Evolutionary conservation across 2,329 filamentous ascomycete species (phyloP), one percentile per base, ranked within the genome.

Genomic region (Penicillium decumbens): DNA sequence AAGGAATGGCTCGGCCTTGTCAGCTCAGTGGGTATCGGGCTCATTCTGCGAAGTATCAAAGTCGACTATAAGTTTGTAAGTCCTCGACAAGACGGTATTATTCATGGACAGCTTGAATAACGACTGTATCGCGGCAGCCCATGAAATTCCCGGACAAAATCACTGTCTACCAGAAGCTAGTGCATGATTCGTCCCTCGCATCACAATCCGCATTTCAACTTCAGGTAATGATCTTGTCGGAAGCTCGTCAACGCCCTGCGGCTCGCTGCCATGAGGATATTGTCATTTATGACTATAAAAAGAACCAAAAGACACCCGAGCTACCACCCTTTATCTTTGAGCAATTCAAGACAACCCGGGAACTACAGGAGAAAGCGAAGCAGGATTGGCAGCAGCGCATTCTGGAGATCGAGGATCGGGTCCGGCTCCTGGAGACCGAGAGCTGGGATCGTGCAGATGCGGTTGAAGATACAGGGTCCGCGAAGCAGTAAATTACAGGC

Each of bases 1-100:
- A 67, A 75, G 37, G 74, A 80, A 53, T 95, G 90, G 89, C 69
- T 72, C 12, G 79, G 85, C 41, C 73, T 95, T 35, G 81, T 87
- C 73, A 83, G 79, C 12, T 82, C 85, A 0, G 78, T 73, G 23
- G 79, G 80, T 1, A 75, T 83, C 15, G 90, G 91, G 0, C 67
- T 95, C 48, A 93, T 95, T 51, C 71, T 95, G 63, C 80, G 83
- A 60, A 89, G 84, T 59, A 89, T 95, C 58, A 86, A 80, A 60
- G 84, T 87, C 0, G 85, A 95, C 58, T 95, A 87, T 71, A 95
- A 95, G 73, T 90, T 95, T 72, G 89, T 93, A 66, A 56, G 85
- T 77, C 15, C 20, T 20, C 29, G 23, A 35, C 28, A 3, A 12
- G 33, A 41, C 15, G 3, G 33, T 15, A 9, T 37, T 37, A 7